Base-by-base conservation (phyloP, 306 rosid genomes). In the Pterocarpus macrocarpus region DNA sequence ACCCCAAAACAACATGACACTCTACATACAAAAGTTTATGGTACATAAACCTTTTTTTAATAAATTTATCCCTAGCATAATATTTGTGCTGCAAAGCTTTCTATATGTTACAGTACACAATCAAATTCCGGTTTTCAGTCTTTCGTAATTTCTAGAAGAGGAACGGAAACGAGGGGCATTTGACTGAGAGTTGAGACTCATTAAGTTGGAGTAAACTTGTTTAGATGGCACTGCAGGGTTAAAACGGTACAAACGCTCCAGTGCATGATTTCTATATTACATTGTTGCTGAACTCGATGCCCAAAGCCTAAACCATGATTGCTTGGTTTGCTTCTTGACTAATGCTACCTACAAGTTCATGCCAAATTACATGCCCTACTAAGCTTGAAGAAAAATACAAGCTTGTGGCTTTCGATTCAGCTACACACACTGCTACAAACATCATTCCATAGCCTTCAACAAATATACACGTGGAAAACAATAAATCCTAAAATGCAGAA, bases 291-390 rank as follows among this genome's bases (percentile, higher is more conserved):
- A 57, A 69, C 34, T 6, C 30, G 14, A 59, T 43, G 71, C 64
- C 41, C 43, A 39, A 12, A 39, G 33, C 35, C 7, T 8, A 35
- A 52, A 50, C 81, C 43, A 64, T 7, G 55, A 17, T 49, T 55
- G 28, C 61, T n/a, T n/a, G 61, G 22, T 16, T 43, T 32, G 30
- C 52, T 36, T 64, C 53, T 36, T 63, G 47, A 56, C 65, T 70
- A 16, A 50, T 65, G 30, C 68, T 41, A 55, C 75, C 75, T 77
- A 77, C 73, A 59, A 77, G 53, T 73, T 63, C 38, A 66, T 68
- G 67, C 71, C 75, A 81, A 63, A 81, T 65, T 72, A 75, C 79
- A 65, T 77, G 82, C 72, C 72, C 78, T 52, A 5, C 56, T 44
- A 49, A 45, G 83, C 67, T 80, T 79, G 72, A 43, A 69, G 45